phyloP scores from a whole-genome alignment of 768 basidiomycete genomes.

The Mycena floridula region DNA sequence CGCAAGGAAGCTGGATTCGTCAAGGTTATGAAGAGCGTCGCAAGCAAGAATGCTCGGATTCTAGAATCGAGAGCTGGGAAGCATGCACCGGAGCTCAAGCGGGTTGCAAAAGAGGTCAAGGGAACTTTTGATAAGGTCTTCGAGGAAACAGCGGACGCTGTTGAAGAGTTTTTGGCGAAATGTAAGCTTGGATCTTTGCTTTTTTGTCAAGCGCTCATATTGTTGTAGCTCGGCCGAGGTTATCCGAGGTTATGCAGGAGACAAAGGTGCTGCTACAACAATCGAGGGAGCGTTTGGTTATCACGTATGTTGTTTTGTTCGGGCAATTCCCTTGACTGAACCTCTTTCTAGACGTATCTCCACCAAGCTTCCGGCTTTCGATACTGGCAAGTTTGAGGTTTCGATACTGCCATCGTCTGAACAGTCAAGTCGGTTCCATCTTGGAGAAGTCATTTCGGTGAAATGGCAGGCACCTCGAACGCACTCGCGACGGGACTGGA shows the following conservation, averaged over 20 bases:
- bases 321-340: neutral
- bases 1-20: conserved; percentile 96
- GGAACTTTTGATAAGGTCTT: conserved; percentile 95
- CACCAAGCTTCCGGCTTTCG: conserved; percentile 73
- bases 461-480: conserved; percentile 82
- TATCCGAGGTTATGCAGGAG: conserved; percentile 88
- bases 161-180: conserved; percentile 90
- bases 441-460: conserved; percentile 85
- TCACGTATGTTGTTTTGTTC: conserved; percentile 57
- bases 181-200: conserved; percentile 44
- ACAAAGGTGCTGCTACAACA: conserved; percentile 89
- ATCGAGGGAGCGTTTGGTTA: conserved; percentile 84
- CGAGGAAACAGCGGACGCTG: conserved; percentile 86
- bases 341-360: conserved; percentile 61
- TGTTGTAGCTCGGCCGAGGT: conserved; percentile 69
- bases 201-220: conserved; percentile 7
- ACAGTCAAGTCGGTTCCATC: conserved; percentile 62
- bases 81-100: conserved; percentile 77
- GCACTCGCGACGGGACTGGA: conserved; percentile 93
- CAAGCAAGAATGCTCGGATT: conserved; percentile 72
- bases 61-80: conserved; percentile 72
- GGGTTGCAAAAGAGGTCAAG: conserved; percentile 85
- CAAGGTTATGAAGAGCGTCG: conserved; percentile 95
- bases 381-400: conserved; percentile 73
- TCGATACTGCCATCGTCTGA: conserved; percentile 48